Evolutionary conservation across 768 basidiomycete species (phyloP), one percentile per base, ranked within the genome.

Genomic region (Phylloporus sp.): DNA sequence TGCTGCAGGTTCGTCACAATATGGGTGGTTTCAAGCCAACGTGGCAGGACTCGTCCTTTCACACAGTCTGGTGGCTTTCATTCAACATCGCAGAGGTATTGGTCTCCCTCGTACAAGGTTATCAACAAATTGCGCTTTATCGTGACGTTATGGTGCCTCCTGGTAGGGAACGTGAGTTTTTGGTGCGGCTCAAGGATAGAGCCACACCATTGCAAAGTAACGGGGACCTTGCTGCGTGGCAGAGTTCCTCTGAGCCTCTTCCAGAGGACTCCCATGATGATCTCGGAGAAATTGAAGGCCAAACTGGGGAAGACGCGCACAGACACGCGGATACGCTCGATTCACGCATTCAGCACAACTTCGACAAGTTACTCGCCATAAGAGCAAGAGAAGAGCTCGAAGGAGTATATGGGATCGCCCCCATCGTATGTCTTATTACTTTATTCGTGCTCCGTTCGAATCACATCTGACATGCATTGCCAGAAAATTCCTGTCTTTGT

Each of bases 401-500:
- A 63, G 81, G 82, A 44, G 76, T 90, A 6, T 91, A 89, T 60
- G 90, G 90, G 2, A 67, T 87, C n/a, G 86, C 91, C 3, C 75
- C 86, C 34, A 82, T 92, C 41, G 88, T 90, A 66, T 57, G 85
- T 82, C 11, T 38, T 2, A n/a, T 20, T n/a, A n/a, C n/a, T n/a
- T n/a, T n/a, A n/a, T n/a, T n/a, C n/a, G 46, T 22, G 7, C 18
- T 32, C 4, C n/a, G 40, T n/a, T 29, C 2, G 12, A 6, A 18
- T 45, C 8, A 18, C 20, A 16, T 49, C 43, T 59, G 55, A 51
- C 58, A 31, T 16, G 51, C 39, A 18, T 16, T 8, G 31, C 20
- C 60, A 88, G 88, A 76, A 76, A 55, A 88, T 93, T 27, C 90
- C 90, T 1, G 82, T 88, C 3, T 87, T 91, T 63, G 77, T 93